Evolutionary conservation across 2,329 filamentous ascomycete species (phyloP).

Genomic region (Colletotrichum sp.): DNA sequence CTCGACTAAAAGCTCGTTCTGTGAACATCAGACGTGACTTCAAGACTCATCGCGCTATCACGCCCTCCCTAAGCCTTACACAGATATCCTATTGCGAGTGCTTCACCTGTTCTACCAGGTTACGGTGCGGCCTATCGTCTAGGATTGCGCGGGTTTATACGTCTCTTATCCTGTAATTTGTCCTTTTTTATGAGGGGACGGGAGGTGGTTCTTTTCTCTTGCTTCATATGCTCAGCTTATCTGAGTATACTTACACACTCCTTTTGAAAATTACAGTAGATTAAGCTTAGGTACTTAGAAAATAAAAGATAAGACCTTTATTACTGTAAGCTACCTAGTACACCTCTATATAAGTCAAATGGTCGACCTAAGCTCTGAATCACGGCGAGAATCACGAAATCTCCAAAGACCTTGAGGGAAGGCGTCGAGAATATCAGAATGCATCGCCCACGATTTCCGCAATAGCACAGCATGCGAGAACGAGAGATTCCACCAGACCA

Average conservation of each 20-base stretch:
- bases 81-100: not conserved
- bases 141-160: not conserved
- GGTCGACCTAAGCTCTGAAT: not conserved
- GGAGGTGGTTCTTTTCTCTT: not conserved
- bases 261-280: not conserved
- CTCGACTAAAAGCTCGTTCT: constrained; percentile 1
- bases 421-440: not conserved
- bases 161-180: not conserved
- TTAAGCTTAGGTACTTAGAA: not conserved
- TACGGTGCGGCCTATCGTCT: not conserved
- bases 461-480: not conserved
- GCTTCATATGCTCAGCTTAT: not conserved
- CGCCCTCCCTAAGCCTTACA: not conserved
- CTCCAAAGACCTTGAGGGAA: rapidly evolving
- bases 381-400: not conserved
- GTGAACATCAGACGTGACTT: not conserved
- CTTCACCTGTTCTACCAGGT: not conserved
- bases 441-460: not conserved
- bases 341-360: rapidly evolving
- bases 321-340: not conserved
- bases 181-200: not conserved
- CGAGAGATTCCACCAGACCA: not conserved
- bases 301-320: not conserved
- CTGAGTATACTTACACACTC: not conserved
- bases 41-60: not conserved